These are phyloP conservation scores for Tagetes patula DNA, from an alignment of 129 eudicot genomes.

Conservation along the genomic window DNA sequence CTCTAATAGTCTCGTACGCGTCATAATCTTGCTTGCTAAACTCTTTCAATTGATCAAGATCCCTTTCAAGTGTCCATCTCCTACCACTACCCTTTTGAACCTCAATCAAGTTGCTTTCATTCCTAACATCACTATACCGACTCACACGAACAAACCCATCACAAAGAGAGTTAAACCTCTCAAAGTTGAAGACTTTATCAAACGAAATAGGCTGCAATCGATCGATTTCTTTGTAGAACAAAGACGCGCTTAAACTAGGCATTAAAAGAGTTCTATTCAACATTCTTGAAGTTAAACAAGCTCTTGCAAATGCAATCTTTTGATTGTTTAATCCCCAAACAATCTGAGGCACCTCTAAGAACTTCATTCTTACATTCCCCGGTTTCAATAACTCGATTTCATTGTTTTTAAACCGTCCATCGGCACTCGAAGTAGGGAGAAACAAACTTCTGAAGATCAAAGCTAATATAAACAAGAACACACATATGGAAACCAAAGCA, in stretches of 20 bases:
- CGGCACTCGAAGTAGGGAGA: slow-evolving; percentile 37
- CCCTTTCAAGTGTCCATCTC: slow-evolving; percentile 76
- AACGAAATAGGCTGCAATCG: slow-evolving; percentile 67
- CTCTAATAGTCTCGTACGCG: slow-evolving; percentile 50
- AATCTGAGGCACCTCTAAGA: slow-evolving; percentile 88
- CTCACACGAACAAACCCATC: slow-evolving; percentile 68
- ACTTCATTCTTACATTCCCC: slow-evolving; percentile 35
- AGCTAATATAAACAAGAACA: slow-evolving; percentile 39
- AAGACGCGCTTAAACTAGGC: slow-evolving; percentile 92
- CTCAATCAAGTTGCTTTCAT: slow-evolving; percentile 44
- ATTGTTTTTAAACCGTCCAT: slow-evolving; percentile 6
- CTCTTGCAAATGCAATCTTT: slow-evolving; percentile 95
- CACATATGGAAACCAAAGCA: slow-evolving; percentile 47
- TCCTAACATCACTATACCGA: slow-evolving; percentile 48
- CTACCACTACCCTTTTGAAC: slow-evolving; percentile 89
- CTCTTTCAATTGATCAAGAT: slow-evolving; percentile 63
- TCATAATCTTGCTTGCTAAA: slow-evolving; percentile 43
- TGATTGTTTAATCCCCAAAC: slow-evolving; percentile 98
- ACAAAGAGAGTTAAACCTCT: slow-evolving; percentile 60
- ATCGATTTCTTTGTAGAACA: slow-evolving; percentile 84
- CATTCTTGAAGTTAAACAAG: slow-evolving; percentile 85
- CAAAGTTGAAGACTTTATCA: slow-evolving; percentile 67
- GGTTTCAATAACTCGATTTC: slow-evolving; percentile 12
- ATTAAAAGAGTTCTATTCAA: slow-evolving; percentile 77
- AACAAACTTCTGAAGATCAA: slow-evolving; percentile 49